phyloP scores from a whole-genome alignment of 306 rosid species.

The Sechiopsis laciniata region DNA sequence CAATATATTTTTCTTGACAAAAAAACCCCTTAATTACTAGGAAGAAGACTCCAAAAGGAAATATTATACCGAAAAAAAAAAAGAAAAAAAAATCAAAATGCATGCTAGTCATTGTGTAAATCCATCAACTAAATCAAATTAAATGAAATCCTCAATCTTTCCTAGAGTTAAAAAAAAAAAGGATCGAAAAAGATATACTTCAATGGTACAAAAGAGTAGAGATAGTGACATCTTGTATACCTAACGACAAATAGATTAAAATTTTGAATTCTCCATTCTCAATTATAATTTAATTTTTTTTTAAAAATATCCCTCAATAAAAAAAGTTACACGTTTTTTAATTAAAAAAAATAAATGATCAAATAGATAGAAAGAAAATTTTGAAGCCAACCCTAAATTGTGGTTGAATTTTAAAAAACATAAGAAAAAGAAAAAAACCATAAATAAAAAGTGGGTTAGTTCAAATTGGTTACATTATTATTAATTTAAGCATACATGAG shows the following conservation, averaged over 20 bases:
- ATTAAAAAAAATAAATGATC: no score
- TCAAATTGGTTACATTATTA: background rate
- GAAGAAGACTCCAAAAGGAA: background rate
- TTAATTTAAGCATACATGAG: background rate
- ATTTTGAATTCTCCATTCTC: no score
- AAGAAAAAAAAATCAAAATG: background rate
- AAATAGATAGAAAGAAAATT: no score
- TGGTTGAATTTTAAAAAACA: background rate
- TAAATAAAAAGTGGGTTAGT: background rate
- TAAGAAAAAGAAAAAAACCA: background rate
- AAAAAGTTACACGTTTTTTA: no score
- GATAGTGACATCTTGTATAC: no score
- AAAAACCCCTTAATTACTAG: background rate
- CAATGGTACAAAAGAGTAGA: no score
- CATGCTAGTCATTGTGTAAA: background rate
- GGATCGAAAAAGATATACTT: background rate
- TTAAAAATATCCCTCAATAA: no score
- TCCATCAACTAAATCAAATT: background rate
- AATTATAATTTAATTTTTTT: no score
- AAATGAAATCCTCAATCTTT: background rate
- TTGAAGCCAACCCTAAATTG: no score
- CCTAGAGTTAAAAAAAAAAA: background rate
- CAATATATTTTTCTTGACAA: background rate
- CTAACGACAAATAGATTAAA: no score
- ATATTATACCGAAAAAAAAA: background rate